phyloP scores from a whole-genome alignment of 2,329 filamentous ascomycete species.

The Colletotrichum liaoningense region DNA sequence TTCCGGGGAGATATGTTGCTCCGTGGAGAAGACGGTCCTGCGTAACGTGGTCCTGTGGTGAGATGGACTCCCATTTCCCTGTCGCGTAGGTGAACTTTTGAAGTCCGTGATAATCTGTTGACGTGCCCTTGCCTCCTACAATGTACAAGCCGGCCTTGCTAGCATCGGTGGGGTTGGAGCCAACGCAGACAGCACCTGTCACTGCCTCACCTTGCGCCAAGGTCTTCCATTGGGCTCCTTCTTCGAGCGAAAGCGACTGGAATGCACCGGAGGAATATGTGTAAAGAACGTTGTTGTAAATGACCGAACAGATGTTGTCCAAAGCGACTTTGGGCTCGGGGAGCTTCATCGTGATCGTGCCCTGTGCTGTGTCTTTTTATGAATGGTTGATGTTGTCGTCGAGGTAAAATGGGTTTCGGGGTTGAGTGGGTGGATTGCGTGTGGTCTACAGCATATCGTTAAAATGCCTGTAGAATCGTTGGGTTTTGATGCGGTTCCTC shows the following conservation, averaged over 20 bases:
- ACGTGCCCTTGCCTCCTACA: conserved; percentile 75
- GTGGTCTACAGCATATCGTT: conserved; percentile 29
- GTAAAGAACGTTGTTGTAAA: conserved; percentile 86
- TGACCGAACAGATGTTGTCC: conserved; percentile 82
- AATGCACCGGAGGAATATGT: conserved; percentile 82
- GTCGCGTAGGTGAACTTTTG: conserved; percentile 73
- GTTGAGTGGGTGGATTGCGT: conserved; percentile 2
- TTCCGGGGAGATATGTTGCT: conserved; percentile 77
- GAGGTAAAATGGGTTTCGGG: background rate
- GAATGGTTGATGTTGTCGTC: background rate
- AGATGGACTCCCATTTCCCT: conserved; percentile 63
- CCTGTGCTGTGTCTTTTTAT: background rate
- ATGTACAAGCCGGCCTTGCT: conserved; percentile 77
- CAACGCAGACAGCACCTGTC: conserved; percentile 81
- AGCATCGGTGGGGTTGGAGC: conserved; percentile 70
- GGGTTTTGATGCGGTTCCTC: background rate
- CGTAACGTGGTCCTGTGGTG: conserved; percentile 60
- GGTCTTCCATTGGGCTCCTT: conserved; percentile 78
- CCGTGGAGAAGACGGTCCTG: conserved; percentile 80
- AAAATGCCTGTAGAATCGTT: background rate
- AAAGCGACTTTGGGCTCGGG: conserved; percentile 78
- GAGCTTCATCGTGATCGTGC: conserved; percentile 69
- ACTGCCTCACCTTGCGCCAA: conserved; percentile 76
- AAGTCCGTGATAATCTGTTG: conserved; percentile 75
- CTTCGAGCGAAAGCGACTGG: conserved; percentile 75